Percentiles rank a stretch among this genome's conserved stretches.
Conservation (phyloP, 176 grass and related monocot species). For the Cenchrus purpureus region DNA sequence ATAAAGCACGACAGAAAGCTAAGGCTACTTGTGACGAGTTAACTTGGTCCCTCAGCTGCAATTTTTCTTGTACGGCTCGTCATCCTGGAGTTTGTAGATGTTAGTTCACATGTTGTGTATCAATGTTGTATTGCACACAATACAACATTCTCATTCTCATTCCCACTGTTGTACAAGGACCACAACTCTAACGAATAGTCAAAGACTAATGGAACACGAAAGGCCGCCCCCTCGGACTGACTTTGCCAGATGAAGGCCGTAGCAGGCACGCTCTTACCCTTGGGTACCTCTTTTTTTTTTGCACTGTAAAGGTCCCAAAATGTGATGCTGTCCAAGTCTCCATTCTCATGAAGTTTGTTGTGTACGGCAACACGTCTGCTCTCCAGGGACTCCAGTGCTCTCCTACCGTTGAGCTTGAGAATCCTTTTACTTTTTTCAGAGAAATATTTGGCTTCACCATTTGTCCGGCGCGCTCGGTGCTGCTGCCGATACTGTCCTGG, state of each 20-base stretch:
- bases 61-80: neutral
- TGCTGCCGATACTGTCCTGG: too few species aligned
- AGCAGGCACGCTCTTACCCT: neutral
- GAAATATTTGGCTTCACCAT: too few species aligned
- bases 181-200: neutral
- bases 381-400: too few species aligned
- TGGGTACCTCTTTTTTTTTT: neutral
- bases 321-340: too few species aligned
- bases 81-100: slow-evolving; percentile 31
- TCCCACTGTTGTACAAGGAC: slow-evolving; percentile 28
- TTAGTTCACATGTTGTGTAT: slow-evolving; percentile 6
- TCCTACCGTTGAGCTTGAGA: too few species aligned
- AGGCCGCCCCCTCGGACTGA: neutral
- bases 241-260: neutral
- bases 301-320: neutral
- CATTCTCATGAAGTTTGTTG: too few species aligned
- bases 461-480: too few species aligned
- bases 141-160: too few species aligned
- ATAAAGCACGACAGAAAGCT: slow-evolving; percentile 86
- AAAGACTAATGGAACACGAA: slow-evolving; percentile 7
- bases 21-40: slow-evolving; percentile 52
- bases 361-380: too few species aligned
- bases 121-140: slow-evolving; percentile 26
- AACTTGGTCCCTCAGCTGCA: slow-evolving; percentile 20
- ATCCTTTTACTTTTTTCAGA: too few species aligned